Percentiles rank a stretch among this genome's conserved stretches.
phyloP scores from a whole-genome alignment of 2,329 filamentous ascomycete species.

The Xylariaceae sp. region DNA sequence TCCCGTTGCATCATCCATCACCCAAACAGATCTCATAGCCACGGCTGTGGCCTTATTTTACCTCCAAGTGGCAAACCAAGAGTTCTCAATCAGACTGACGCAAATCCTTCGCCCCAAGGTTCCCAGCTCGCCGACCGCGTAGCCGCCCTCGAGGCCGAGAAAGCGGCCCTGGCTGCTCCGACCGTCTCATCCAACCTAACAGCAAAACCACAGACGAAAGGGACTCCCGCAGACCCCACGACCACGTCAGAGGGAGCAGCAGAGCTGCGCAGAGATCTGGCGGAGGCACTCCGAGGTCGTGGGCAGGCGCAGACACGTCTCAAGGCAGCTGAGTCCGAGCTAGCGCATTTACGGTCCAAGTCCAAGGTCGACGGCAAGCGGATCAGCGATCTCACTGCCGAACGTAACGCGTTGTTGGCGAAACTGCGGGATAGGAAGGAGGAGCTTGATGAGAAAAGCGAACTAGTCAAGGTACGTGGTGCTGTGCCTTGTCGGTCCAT shows the following conservation, averaged over 20 bases:
- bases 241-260: conserved; percentile 31
- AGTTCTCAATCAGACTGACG: neutral
- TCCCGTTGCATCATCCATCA: neutral
- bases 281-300: conserved; percentile 73
- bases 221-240: conserved; percentile 21
- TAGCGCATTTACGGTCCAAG: conserved; percentile 60
- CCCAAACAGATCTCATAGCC: neutral
- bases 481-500: neutral
- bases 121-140: conserved; percentile 54
- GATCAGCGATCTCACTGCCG: conserved; percentile 60
- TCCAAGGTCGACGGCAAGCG: conserved; percentile 58
- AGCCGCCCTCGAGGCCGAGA: conserved; percentile 59
- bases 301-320: conserved; percentile 65
- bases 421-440: conserved; percentile 79
- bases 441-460: conserved; percentile 79
- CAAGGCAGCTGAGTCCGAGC: conserved; percentile 59
- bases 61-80: too few species aligned
- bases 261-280: conserved; percentile 66
- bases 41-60: neutral
- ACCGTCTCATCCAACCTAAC: conserved; percentile 20
- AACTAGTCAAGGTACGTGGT: conserved; percentile 67
- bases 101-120: conserved; percentile 20
- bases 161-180: conserved; percentile 33
- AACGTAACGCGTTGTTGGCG: conserved; percentile 60
- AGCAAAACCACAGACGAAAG: conserved; percentile 28